Evolutionary conservation across 2,329 filamentous ascomycete species (phyloP).

Genomic region (Sporothrix luriei): DNA sequence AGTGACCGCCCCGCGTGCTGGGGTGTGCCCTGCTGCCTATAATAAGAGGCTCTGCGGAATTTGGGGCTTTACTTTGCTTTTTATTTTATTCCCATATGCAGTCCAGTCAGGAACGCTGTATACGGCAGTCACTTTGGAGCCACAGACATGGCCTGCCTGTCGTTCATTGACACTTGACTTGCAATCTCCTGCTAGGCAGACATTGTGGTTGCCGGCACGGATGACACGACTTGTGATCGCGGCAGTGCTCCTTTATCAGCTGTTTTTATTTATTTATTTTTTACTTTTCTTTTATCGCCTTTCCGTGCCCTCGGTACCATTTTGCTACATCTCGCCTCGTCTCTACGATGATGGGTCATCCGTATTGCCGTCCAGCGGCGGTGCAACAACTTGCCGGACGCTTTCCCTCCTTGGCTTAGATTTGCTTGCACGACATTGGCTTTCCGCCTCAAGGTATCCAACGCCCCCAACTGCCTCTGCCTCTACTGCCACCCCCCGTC

Average conservation of each 20-base stretch:
- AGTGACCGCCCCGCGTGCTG: not conserved
- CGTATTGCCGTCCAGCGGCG: too few species aligned
- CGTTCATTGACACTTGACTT: not conserved
- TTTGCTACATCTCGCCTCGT: not conserved
- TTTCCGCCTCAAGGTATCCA: not conserved
- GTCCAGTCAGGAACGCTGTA: not conserved
- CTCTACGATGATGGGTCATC: too few species aligned
- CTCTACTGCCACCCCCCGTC: not conserved
- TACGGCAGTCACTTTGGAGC: too few species aligned
- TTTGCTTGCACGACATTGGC: not conserved
- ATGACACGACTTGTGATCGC: not conserved
- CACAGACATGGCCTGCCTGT: not conserved
- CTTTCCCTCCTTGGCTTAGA: not conserved
- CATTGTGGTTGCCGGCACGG: not conserved
- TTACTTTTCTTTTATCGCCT: not conserved
- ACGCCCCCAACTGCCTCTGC: too few species aligned
- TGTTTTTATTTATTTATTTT: not conserved
- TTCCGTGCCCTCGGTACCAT: not conserved
- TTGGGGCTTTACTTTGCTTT: not conserved
- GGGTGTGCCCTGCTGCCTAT: slow-evolving; percentile 22
- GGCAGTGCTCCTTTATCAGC: not conserved
- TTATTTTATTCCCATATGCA: not conserved
- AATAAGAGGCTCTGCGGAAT: slow-evolving; percentile 20
- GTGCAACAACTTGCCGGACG: not conserved
- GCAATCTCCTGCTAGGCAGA: slow-evolving; percentile 9